Evolutionary conservation across 306 rosid genomes (phyloP), one percentile per base, ranked within the genome.

Genomic region (Ormosia emarginata): DNA sequence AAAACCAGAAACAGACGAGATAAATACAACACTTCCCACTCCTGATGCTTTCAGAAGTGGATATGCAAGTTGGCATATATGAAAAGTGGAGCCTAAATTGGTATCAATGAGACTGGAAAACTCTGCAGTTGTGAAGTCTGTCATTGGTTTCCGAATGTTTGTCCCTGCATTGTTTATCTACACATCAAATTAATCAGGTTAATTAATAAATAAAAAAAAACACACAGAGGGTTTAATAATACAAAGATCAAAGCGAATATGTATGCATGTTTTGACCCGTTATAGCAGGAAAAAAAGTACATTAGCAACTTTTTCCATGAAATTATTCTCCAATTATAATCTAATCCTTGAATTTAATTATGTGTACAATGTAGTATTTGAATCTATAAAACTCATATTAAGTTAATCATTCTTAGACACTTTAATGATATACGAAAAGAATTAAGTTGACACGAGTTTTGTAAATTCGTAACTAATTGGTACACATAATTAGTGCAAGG

Each of bases 11-110:
- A 92, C 95, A 11, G 95, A 91, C 17, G 97, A 92, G 82, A 82
- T 78, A 84, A 89, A 92, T 33, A 91, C 92, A 63, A 89, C 82
- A 83, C 91, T 88, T 73, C 91, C 97, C 75, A 32, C 52, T 63
- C 89, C 89, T 0, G 95, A 89, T 61, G 93, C 90, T 79, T 89
- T 92, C 29, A 92, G 79, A 77, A 85, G 89, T 37, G 91, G 95
- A 81, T 92, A 66, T 67, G 97, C 86, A 66, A 91, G 93, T 77
- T 91, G 97, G 87, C 92, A 88, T 30, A 82, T 65, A 84, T 92
- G 97, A 77, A 91, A 91, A 32, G 88, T 88, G 6, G 95, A 89
- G 74, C 90, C 97, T n/a, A 92, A 77, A 77, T 92, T 92, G 82
- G 92, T 92, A 52, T 87, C 86, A 50, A 92, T 83, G 76, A 92